These are phyloP conservation scores for Yamadazyma olivae DNA, from an alignment of 805 yeast species.

Conservation along the genomic window DNA sequence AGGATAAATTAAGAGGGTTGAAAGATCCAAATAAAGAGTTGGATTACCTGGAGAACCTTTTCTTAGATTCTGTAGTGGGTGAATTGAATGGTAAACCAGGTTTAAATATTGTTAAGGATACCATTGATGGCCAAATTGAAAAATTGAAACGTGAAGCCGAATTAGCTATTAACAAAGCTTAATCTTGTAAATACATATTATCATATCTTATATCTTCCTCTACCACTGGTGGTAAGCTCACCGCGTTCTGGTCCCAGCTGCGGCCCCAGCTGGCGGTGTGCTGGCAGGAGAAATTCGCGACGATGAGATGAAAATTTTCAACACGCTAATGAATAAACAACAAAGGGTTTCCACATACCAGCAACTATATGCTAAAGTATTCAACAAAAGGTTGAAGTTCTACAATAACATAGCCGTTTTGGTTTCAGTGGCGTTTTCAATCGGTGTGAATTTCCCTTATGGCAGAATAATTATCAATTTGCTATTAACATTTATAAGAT, in stretches of 20 bases:
- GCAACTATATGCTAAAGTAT: conserved; percentile 26
- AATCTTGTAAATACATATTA: not conserved
- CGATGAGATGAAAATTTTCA: not conserved
- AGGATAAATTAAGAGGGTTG: conserved; percentile 32
- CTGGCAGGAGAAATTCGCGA: too few species aligned
- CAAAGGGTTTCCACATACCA: conserved; percentile 10
- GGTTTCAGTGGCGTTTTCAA: conserved; percentile 22
- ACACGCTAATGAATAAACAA: conserved; percentile 3
- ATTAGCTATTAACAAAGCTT: conserved; percentile 14
- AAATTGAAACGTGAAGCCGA: conserved; percentile 35
- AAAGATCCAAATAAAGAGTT: conserved; percentile 25
- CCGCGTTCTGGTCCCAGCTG: too few species aligned
- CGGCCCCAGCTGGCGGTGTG: too few species aligned
- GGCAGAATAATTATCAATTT: conserved; percentile 31
- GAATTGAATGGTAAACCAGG: conserved; percentile 43
- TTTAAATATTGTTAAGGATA: conserved; percentile 32
- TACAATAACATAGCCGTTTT: conserved; percentile 29
- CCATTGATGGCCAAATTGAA: conserved; percentile 39
- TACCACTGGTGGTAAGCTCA: too few species aligned
- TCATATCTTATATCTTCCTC: not conserved
- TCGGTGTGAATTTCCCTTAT: conserved; percentile 25
- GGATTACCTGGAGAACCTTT: conserved; percentile 28
- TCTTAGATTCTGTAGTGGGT: conserved; percentile 36
- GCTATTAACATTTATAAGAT: conserved; percentile 20
- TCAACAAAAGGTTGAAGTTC: conserved; percentile 32